A percentile compares a stretch with the other conserved stretches of the same genome.
These are phyloP conservation scores for Hyphopichia khmerensis DNA, from an alignment of 1,139 yeast genomes.

Conservation along the genomic window DNA sequence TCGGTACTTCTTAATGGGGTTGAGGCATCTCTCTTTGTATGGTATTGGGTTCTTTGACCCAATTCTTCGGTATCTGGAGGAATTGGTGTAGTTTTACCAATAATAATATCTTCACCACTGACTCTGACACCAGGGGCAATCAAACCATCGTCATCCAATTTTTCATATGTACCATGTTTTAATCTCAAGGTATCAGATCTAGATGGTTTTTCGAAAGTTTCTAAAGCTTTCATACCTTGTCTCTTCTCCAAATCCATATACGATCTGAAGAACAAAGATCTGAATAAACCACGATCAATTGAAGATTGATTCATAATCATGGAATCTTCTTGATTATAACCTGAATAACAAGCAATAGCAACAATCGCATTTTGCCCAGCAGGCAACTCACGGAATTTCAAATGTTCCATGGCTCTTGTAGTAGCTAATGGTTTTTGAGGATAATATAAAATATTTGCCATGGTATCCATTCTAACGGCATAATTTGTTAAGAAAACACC, in stretches of 20 bases:
- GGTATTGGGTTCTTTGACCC: conserved; percentile 97
- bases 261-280: conserved; percentile 93
- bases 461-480: conserved; percentile 97
- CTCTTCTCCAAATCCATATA: conserved; percentile 99
- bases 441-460: conserved; percentile 95
- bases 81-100: conserved; percentile 97
- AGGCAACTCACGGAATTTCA: conserved; percentile 96
- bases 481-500: conserved; percentile 98
- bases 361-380: conserved; percentile 99
- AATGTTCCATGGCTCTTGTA: conserved; percentile 97
- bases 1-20: conserved; percentile 97
- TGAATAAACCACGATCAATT: conserved; percentile 92
- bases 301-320: conserved; percentile 99
- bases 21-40: conserved; percentile 97
- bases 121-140: conserved; percentile 98
- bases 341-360: conserved; percentile 96
- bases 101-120: conserved; percentile 96
- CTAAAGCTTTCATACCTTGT: conserved; percentile 97
- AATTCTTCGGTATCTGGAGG: conserved; percentile 98
- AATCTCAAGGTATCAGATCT: conserved; percentile 91
- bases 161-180: conserved; percentile 97
- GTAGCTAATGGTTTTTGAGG: conserved; percentile 99
- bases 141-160: conserved; percentile 96
- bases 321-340: conserved; percentile 99
- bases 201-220: conserved; percentile 93